phyloP scores from a whole-genome alignment of 352 stramenopile genomes.

The Sclerospora graminicola region DNA sequence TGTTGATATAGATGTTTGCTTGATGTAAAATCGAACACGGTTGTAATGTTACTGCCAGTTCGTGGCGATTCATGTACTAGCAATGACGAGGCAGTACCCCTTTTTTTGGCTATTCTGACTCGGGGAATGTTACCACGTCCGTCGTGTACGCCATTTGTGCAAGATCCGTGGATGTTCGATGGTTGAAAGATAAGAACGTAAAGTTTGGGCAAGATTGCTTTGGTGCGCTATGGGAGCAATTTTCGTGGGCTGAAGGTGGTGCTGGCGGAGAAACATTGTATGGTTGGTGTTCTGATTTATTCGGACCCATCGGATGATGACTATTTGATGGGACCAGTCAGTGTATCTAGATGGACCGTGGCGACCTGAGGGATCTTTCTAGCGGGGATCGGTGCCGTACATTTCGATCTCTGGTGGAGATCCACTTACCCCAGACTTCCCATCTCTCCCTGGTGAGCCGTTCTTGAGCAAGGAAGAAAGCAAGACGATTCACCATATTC shows the following conservation, averaged over 20 bases:
- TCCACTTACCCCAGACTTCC: constrained; percentile 40
- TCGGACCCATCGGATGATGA: constrained; percentile 83
- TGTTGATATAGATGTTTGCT: too few relatives aligned
- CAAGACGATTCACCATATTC: constrained; percentile 27
- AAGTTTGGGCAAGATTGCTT: constrained; percentile 74
- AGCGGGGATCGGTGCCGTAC: constrained; percentile 82
- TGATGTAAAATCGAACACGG: too few relatives aligned
- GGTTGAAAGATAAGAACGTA: constrained; percentile 53
- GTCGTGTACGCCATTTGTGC: constrained; percentile 87
- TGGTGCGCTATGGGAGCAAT: constrained; percentile 78
- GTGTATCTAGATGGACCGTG: constrained; percentile 29
- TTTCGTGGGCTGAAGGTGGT: constrained; percentile 79
- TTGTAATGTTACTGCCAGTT: too few relatives aligned
- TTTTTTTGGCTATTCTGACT: constrained; percentile 77
- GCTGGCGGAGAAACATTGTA: constrained; percentile 67
- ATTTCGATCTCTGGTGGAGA: constrained; percentile 66
- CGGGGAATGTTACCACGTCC: constrained; percentile 55
- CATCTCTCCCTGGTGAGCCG: constrained; percentile 30
- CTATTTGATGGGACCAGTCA: constrained; percentile 35
- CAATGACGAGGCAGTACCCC: constrained; percentile 45
- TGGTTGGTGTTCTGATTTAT: constrained; percentile 81
- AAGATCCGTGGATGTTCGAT: constrained; percentile 70
- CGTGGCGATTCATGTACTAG: constrained; percentile 59
- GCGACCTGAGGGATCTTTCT: constrained; percentile 63
- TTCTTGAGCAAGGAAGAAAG: constrained; percentile 34